Evolutionary conservation across 2,329 filamentous ascomycete genomes (phyloP), one percentile per base, ranked within the genome.

Genomic region (Xylariaceae sp.): DNA sequence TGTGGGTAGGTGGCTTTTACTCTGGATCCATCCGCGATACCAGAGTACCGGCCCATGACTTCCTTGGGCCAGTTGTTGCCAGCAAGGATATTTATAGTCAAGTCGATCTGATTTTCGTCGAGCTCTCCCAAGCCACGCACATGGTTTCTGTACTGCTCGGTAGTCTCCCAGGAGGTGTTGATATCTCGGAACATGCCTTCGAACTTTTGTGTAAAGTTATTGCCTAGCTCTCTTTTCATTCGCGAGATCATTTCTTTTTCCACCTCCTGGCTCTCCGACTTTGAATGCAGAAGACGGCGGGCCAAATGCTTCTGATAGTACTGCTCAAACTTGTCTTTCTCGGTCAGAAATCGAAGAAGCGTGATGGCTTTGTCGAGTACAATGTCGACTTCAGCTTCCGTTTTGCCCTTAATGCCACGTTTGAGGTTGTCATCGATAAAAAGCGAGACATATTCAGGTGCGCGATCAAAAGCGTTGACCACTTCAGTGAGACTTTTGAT

Each of bases 171-270:
- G 0, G 89, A 95, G 10, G 89, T 78, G 12, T 81, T 77, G 75
- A 96, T 89, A 52, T 98, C 92, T 60, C 88, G 89, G 67, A 98
- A 95, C 88, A 98, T 96, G 44, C 88, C 84, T 55, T 98, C 92
- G 28, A 98, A 77, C 56, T 93, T 94, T 51, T 77, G 69, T 0
- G 92, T 96, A 56, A 96, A 96, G 46, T 88, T 81, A 56, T 93
- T 94, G 24, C 92, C 92, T 33, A 96, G 77, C 57, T 95, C 90
- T 53, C 92, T 77, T 70, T 95, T 96, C 88, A 98, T 95, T 43
- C 90, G 84, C 0, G 81, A 83, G 33, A 98, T 92, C 76, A 98
- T 93, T 51, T 92, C 83, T 56, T 90, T 89, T 61, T 98, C 92
- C 1, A 88, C 86, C 51, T 95, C 90, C 44, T 86, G 81, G 54